Evolutionary conservation across 2,329 filamentous ascomycete genomes (phyloP).

Genomic region (Pseudopyricularia cyperi): DNA sequence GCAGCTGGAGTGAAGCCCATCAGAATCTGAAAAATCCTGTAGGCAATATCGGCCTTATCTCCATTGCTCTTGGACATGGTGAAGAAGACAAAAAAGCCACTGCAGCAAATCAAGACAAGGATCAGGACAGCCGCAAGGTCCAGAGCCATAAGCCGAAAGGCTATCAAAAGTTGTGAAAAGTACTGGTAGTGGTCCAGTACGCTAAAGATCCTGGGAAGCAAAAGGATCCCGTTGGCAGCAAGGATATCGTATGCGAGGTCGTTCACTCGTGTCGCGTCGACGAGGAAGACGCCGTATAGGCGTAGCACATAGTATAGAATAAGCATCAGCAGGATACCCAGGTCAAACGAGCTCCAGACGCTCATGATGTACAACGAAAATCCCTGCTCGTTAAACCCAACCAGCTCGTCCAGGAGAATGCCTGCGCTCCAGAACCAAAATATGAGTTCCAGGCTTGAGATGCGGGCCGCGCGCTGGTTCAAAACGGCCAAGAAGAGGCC

Average conservation of each 20-base stretch:
- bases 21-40: slow-evolving; percentile 81
- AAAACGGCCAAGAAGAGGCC: slow-evolving; percentile 78
- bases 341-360: slow-evolving; percentile 93
- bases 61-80: slow-evolving; percentile 64
- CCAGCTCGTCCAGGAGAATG: slow-evolving; percentile 92
- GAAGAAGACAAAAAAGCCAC: slow-evolving; percentile 92
- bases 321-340: slow-evolving; percentile 76
- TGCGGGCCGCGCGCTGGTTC: slow-evolving; percentile 58
- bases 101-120: slow-evolving; percentile 76
- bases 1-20: slow-evolving; percentile 95
- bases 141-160: slow-evolving; percentile 85
- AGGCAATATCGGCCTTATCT: slow-evolving; percentile 64
- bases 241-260: slow-evolving; percentile 88
- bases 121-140: slow-evolving; percentile 77
- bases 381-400: slow-evolving; percentile 92
- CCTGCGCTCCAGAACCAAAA: slow-evolving; percentile 98
- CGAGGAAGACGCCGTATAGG: slow-evolving; percentile 73
- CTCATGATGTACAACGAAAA: slow-evolving; percentile 96
- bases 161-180: slow-evolving; percentile 88
- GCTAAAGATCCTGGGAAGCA: slow-evolving; percentile 85
- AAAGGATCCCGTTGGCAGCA: slow-evolving; percentile 75
- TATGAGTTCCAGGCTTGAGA: slow-evolving; percentile 72
- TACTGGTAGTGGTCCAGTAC: slow-evolving; percentile 91
- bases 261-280: slow-evolving; percentile 62
- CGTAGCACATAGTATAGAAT: slow-evolving; percentile 84